Conservation (phyloP, 805 yeast species). For the Clavispora phyllophila region DNA sequence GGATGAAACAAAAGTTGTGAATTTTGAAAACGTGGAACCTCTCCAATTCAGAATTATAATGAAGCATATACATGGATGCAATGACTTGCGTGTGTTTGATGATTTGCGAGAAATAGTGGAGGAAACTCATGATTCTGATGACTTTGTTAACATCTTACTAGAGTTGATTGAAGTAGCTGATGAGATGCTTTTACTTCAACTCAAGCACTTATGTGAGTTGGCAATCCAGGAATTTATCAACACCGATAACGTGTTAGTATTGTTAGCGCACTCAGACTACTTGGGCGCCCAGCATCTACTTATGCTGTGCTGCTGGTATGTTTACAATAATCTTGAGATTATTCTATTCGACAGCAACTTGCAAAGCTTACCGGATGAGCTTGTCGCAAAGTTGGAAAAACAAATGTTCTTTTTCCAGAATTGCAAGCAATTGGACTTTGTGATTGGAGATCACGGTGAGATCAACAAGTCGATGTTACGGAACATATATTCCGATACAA, state of each 20-base stretch:
- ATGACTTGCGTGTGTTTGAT: conserved; percentile 37
- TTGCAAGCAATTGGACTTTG: conserved; percentile 23
- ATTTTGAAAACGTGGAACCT: conserved; percentile 39
- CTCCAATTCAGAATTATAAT: conserved; percentile 46
- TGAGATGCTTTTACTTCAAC: conserved; percentile 52
- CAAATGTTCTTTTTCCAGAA: conserved; percentile 23
- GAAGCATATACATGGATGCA: conserved; percentile 53
- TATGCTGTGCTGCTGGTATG: conserved; percentile 60
- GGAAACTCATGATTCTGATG: conserved; percentile 19
- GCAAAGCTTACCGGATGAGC: conserved; percentile 22
- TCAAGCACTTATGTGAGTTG: conserved; percentile 59
- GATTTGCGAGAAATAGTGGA: conserved; percentile 6
- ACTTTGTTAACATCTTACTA: conserved; percentile 49
- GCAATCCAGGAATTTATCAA: conserved; percentile 51
- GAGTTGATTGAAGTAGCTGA: conserved; percentile 60
- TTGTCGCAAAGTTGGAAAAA: conserved; percentile 23
- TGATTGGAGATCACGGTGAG: conserved; percentile 15
- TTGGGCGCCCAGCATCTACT: conserved; percentile 51
- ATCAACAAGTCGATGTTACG: conserved; percentile 5
- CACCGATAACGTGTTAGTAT: conserved; percentile 53
- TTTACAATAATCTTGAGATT: conserved; percentile 60
- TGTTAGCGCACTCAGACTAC: conserved; percentile 51
- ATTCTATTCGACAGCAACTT: conserved; percentile 45
- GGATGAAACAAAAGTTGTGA: conserved; percentile 18
- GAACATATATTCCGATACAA: not conserved